A percentile compares a stretch with the other conserved stretches of the same genome.
phyloP scores from a whole-genome alignment of 306 rosid species.

The Canavalia ensiformis region DNA sequence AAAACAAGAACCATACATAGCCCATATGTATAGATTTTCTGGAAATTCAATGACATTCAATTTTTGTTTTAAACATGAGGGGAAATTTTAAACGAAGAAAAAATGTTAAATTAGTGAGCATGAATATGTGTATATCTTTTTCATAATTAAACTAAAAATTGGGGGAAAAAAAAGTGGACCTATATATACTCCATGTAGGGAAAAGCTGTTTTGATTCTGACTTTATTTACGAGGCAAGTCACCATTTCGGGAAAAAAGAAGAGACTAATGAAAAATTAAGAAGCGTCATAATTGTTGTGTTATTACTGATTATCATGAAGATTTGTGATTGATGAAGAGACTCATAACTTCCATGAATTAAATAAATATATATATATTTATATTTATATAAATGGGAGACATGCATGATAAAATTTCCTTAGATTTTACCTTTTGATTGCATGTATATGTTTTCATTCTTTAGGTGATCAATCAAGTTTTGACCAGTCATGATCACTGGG shows the following conservation, averaged over 20 bases:
- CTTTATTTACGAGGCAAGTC: constrained; percentile 38
- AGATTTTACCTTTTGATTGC: constrained; percentile 54
- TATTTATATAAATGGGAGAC: neutral
- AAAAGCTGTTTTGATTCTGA: constrained; percentile 37
- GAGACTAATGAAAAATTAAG: neutral
- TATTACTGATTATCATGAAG: constrained; percentile 14
- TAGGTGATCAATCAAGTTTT: constrained; percentile 50
- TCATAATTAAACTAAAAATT: neutral
- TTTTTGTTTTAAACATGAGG: neutral
- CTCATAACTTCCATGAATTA: constrained; percentile 19
- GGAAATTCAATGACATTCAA: neutral
- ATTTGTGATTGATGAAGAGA: constrained; percentile 44
- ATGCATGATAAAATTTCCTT: constrained; percentile 33
- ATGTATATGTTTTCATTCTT: constrained; percentile 38
- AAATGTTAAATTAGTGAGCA: neutral
- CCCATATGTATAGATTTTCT: neutral
- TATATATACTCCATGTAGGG: constrained; percentile 41
- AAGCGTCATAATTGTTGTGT: constrained; percentile 37
- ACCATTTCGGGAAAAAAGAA: neutral
- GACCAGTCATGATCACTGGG: constrained; percentile 50
- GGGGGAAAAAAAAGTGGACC: constrained; percentile 12
- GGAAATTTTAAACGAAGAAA: neutral
- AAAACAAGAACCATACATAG: neutral
- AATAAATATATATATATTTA: neutral
- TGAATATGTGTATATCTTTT: neutral